Percentiles rank a stretch among this genome's conserved stretches.
These are phyloP conservation scores for Fistulina hepatica DNA, from an alignment of 1,284 basidiomycete species.

Conservation along the genomic window DNA sequence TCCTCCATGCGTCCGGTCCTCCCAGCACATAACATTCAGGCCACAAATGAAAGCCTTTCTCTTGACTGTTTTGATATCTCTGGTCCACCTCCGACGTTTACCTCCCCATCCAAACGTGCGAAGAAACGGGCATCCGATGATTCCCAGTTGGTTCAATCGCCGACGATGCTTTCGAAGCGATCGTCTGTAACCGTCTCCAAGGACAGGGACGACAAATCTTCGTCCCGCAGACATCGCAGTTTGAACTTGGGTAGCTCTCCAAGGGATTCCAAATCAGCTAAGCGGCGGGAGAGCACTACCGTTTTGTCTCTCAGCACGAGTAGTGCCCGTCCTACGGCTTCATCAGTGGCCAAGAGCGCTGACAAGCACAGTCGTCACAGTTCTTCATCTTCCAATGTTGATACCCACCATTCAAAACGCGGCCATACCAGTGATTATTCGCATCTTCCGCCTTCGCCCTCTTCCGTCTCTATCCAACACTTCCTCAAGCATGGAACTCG, in stretches of 20 bases:
- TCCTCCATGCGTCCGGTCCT: conserved; percentile 28
- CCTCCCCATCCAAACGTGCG: conserved; percentile 44
- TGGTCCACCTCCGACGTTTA: conserved; percentile 17
- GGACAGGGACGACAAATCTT: conserved; percentile 36
- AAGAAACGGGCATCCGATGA: conserved; percentile 74
- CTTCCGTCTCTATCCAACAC: conserved; percentile 75
- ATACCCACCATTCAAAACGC: conserved; percentile 43
- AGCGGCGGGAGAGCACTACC: conserved; percentile 51
- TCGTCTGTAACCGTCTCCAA: conserved; percentile 24
- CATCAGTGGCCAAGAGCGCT: conserved; percentile 19
- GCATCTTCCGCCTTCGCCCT: conserved; percentile 80
- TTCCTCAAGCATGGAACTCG: conserved; percentile 54
- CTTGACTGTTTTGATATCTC: conserved; percentile 11
- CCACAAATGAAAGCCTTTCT: conserved; percentile 2
- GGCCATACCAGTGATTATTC: conserved; percentile 71
- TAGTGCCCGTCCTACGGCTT: conserved; percentile 3
- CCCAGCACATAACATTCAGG: conserved; percentile 18
- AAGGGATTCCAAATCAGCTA: conserved; percentile 48
- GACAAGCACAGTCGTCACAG: conserved; percentile 54
- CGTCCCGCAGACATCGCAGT: conserved; percentile 60
- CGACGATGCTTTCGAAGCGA: conserved; percentile 45
- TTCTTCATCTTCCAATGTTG: conserved; percentile 60
- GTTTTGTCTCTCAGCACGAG: conserved; percentile 36
- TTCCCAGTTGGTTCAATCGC: conserved; percentile 66
- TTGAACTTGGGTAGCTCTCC: conserved; percentile 44